Evolutionary conservation across 1,284 basidiomycete species (phyloP).

Genomic region (Earliella scabrosa): DNA sequence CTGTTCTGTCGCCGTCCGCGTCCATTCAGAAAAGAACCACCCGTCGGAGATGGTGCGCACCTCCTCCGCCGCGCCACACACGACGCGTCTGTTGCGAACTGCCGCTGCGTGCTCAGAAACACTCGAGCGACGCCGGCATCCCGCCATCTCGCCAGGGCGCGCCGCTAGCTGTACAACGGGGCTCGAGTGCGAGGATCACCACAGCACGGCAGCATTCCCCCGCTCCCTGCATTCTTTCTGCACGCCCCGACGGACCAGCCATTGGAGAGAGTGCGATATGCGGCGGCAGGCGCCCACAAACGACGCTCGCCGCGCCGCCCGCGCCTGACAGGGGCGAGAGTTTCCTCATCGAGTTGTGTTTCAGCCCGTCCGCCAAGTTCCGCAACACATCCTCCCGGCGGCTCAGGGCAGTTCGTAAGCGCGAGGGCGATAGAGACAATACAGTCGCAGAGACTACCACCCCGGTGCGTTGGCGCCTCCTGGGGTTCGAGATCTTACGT

Average conservation of each 20-base stretch:
- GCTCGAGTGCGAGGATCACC: too few species aligned
- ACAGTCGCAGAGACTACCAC: neutral
- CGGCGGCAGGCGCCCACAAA: neutral
- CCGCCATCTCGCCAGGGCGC: too few species aligned
- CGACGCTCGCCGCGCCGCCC: slow-evolving; percentile 5
- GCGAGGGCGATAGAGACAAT: neutral
- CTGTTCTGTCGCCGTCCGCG: too few species aligned
- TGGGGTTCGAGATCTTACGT: too few species aligned
- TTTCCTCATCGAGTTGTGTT: slow-evolving; percentile 4
- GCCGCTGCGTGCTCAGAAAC: neutral
- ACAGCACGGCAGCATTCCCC: neutral
- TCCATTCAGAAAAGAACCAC: neutral
- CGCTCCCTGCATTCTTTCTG: neutral
- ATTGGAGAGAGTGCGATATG: neutral
- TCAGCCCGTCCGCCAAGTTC: slow-evolving; percentile 7
- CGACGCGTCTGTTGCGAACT: too few species aligned
- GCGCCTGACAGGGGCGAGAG: slow-evolving; percentile 1
- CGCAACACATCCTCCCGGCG: neutral
- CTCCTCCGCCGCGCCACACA: neutral
- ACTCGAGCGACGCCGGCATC: neutral
- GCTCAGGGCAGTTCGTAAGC: neutral
- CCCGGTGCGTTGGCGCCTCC: too few species aligned
- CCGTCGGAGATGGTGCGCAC: neutral
- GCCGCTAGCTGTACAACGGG: too few species aligned
- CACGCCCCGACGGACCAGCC: neutral